Base-by-base conservation (phyloP, 1,139 yeast genomes). In the Groenewaldozyma auringiensis region DNA sequence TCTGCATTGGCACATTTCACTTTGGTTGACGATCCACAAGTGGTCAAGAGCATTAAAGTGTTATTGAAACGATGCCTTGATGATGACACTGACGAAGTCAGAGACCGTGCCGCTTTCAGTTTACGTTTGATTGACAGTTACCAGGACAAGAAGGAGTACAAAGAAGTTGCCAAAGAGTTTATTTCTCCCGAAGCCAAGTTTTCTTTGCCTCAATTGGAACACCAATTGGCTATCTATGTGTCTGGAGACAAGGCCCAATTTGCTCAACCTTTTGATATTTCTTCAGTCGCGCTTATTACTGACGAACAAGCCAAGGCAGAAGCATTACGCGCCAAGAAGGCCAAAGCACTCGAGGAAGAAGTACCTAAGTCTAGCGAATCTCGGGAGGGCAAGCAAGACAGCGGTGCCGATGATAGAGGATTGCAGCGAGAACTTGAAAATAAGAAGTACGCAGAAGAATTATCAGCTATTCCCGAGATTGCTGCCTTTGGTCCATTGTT, bases 71-170 rank as follows among this genome's bases (percentile, higher is more conserved):
- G 97, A 68, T 88, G 95, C 57, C 75, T 85, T 58, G 85, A 79
- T 54, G 99, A 92, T 67, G 78, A 74, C 41, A 96, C 92, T 63
- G 98, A 92, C 66, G 99, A 92, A 68, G 98, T 94, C 35, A 86
- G 99, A 71, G 99, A 92, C 64, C 81, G 99, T 63, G 96, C 98
- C 6, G 87, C 95, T 1, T 72, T 92, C 54, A 81, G 95, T 2
- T 72, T 89, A 61, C 76, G 78, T 53, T 77, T 89, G 52, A 76
- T 87, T 49, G 73, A 71, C 37, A 58, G 70, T 3, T 65, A 70
- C 47, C 69, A 74, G 36, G 18, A 33, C 9, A 35, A 35, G 14
- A 4, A 4, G 4, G 22, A 35, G 4, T 16, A 9, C 4, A 20
- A 11, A 17, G 69, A 72, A 44, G 76, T 75, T 46, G 72, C 76